phyloP scores from a whole-genome alignment of 176 grass and related monocot genomes.

The Phyllostachys edulis region DNA sequence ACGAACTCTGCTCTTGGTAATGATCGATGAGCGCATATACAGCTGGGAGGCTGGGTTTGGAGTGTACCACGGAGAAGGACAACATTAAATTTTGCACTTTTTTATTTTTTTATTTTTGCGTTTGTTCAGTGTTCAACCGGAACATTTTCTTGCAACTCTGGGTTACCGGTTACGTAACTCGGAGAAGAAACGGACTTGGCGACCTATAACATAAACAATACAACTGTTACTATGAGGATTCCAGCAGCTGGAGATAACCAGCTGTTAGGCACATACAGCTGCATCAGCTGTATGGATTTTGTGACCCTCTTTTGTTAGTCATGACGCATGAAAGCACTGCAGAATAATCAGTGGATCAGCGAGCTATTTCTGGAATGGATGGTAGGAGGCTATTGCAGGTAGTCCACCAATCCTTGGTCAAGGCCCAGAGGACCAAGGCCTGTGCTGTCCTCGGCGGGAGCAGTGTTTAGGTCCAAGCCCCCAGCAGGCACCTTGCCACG shows the following conservation, averaged over 20 bases:
- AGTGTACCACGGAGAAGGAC: neutral
- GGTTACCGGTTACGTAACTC: neutral
- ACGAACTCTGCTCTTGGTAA: constrained; percentile 6
- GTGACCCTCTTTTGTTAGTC: neutral
- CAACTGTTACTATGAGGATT: neutral
- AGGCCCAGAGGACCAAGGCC: neutral
- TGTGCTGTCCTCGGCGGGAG: constrained; percentile 3
- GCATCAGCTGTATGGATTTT: neutral
- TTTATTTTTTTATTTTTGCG: neutral
- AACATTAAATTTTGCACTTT: neutral
- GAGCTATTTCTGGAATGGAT: neutral
- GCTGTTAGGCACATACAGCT: neutral
- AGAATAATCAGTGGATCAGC: neutral
- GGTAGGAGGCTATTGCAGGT: neutral
- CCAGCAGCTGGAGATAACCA: neutral
- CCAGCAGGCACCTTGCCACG: neutral
- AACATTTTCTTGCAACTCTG: neutral
- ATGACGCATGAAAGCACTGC: neutral
- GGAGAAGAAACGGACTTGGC: neutral
- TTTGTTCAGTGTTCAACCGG: neutral
- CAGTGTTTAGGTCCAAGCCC: constrained; percentile 39
- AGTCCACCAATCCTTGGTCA: neutral
- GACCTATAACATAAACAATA: neutral
- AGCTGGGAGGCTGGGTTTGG: constrained; percentile 10
- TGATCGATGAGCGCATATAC: neutral